Percentiles rank a stretch among this genome's conserved stretches.
phyloP scores from a whole-genome alignment of 2,329 filamentous ascomycete genomes.

The Aureobasidium sp. region DNA sequence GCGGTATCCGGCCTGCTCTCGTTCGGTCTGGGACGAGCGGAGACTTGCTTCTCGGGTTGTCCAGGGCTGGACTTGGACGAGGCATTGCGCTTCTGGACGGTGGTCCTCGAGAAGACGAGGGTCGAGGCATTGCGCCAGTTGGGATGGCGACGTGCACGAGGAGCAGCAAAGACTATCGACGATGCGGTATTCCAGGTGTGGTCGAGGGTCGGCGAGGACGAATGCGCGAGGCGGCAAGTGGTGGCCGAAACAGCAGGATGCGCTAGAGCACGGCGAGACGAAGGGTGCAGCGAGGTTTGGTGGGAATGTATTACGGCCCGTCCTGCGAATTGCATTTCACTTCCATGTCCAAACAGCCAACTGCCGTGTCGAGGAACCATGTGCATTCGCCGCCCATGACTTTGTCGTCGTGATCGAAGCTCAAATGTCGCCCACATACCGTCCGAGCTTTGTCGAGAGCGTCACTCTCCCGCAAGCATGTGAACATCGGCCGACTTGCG shows the following conservation, averaged over 20 bases:
- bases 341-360: conserved; percentile 9
- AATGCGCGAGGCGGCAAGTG: not conserved
- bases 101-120: not conserved
- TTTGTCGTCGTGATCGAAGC: not conserved
- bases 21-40: not conserved
- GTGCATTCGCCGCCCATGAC: not conserved
- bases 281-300: not conserved
- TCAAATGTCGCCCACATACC: not conserved
- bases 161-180: not conserved
- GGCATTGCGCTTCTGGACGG: not conserved
- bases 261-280: not conserved
- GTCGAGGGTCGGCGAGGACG: not conserved
- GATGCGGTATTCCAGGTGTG: not conserved
- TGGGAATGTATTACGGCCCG: conserved; percentile 5
- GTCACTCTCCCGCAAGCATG: not conserved
- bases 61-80: not conserved
- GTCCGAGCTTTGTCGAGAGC: conserved; percentile 1
- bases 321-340: conserved; percentile 13
- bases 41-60: too few relatives aligned
- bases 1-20: not conserved
- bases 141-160: not conserved
- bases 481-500: not conserved
- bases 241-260: not conserved
- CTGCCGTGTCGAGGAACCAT: not conserved
- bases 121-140: not conserved